phyloP scores from a whole-genome alignment of 2,329 filamentous ascomycete genomes.

The Diaporthe vexans region DNA sequence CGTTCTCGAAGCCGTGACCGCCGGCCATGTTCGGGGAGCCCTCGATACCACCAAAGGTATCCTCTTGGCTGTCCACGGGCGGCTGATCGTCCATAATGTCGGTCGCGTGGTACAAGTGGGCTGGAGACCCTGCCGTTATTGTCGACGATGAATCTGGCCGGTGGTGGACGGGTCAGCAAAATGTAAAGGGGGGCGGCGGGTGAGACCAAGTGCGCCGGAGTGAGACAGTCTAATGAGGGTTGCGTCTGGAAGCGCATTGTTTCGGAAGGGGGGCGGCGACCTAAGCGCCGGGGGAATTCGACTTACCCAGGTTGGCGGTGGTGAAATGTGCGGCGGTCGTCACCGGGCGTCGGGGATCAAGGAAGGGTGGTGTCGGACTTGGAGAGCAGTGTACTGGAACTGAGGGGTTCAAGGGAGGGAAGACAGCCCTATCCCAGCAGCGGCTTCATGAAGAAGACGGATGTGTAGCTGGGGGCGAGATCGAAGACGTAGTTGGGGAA shows the following conservation, averaged over 20 bases:
- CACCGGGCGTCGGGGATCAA: slow-evolving; percentile 5
- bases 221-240: slow-evolving; percentile 30
- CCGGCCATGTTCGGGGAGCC: slow-evolving; percentile 57
- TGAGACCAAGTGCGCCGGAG: slow-evolving; percentile 35
- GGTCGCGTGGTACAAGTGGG: slow-evolving; percentile 66
- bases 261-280: slow-evolving; percentile 27
- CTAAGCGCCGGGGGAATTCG: neutral
- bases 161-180: slow-evolving; percentile 23
- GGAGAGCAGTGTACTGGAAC: neutral
- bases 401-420: slow-evolving; percentile 29
- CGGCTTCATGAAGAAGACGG: slow-evolving; percentile 39
- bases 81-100: slow-evolving; percentile 65
- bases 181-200: slow-evolving; percentile 53
- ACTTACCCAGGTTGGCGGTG: slow-evolving; percentile 39
- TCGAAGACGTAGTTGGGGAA: neutral
- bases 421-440: slow-evolving; percentile 39
- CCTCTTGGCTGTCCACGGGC: slow-evolving; percentile 59
- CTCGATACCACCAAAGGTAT: slow-evolving; percentile 64
- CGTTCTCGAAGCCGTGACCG: slow-evolving; percentile 52
- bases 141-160: slow-evolving; percentile 62
- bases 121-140: slow-evolving; percentile 62
- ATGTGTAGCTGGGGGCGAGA: neutral
- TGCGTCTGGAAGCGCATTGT: slow-evolving; percentile 34
- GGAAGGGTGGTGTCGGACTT: slow-evolving; percentile 8
- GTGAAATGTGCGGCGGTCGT: slow-evolving; percentile 9